Evolutionary conservation across 2,329 filamentous ascomycete genomes (phyloP).

Genomic region (Colletotrichum melonis): DNA sequence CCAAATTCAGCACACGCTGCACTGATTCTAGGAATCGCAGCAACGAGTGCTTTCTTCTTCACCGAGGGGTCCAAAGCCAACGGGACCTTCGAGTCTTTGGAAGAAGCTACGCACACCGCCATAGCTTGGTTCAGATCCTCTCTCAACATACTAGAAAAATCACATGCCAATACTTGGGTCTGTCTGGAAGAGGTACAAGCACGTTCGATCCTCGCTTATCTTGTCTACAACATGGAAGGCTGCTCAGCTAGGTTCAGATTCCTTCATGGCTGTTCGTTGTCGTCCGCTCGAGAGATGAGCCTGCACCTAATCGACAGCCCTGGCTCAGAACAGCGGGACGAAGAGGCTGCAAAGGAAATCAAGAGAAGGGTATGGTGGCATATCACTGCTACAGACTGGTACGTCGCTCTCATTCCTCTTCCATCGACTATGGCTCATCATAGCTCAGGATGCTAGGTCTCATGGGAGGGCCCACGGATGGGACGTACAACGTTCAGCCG

Average conservation of each 20-base stretch:
- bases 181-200: slow-evolving; percentile 52
- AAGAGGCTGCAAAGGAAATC: slow-evolving; percentile 46
- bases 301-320: slow-evolving; percentile 54
- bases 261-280: slow-evolving; percentile 40
- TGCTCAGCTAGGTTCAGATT: slow-evolving; percentile 46
- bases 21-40: slow-evolving; percentile 42
- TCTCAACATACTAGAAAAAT: slow-evolving; percentile 49
- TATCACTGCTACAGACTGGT: slow-evolving; percentile 54
- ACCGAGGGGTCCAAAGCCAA: slow-evolving; percentile 7
- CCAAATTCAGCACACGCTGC: slow-evolving; percentile 38
- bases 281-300: slow-evolving; percentile 44
- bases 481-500: slow-evolving; percentile 50
- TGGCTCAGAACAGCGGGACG: slow-evolving; percentile 38
- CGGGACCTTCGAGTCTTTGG: background rate
- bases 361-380: slow-evolving; percentile 59
- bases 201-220: slow-evolving; percentile 50
- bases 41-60: slow-evolving; percentile 45
- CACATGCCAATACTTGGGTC: slow-evolving; percentile 41
- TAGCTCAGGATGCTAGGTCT: slow-evolving; percentile 47
- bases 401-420: background rate
- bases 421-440: background rate
- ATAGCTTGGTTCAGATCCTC: slow-evolving; percentile 47
- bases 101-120: slow-evolving; percentile 18
- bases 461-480: slow-evolving; percentile 48
- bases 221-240: slow-evolving; percentile 52